phyloP scores from a whole-genome alignment of 176 grass and related monocot species.

The Secale cereale region DNA sequence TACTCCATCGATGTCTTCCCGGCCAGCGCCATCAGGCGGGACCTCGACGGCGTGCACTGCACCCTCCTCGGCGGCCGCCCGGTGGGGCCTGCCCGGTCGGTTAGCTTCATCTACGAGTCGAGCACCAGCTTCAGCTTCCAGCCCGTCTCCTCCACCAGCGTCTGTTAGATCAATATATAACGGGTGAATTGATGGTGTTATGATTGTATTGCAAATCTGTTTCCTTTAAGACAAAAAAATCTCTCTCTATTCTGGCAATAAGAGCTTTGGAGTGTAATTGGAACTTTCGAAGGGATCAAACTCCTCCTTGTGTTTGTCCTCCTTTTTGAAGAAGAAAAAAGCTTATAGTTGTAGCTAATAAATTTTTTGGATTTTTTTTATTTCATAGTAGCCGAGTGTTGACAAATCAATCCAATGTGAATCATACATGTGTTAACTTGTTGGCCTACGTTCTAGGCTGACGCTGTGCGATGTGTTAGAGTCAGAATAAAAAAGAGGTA shows the following conservation, averaged over 20 bases:
- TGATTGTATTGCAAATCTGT: not conserved
- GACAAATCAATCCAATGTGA: not conserved
- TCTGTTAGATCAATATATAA: not conserved
- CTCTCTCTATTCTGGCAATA: not conserved
- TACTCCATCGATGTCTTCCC: not conserved
- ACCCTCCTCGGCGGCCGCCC: not conserved
- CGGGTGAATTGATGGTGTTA: not conserved
- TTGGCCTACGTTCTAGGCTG: too few relatives aligned
- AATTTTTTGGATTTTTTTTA: not conserved
- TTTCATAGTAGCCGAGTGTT: not conserved
- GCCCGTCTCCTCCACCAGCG: conserved; percentile 5
- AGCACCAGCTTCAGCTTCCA: not conserved
- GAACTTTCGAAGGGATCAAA: not conserved
- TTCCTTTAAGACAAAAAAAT: not conserved
- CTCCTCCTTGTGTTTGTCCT: not conserved
- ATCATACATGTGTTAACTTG: not conserved
- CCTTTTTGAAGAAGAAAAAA: not conserved
- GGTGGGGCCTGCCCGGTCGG: not conserved
- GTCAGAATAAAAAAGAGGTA: too few relatives aligned
- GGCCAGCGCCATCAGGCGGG: not conserved
- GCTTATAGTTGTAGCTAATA: not conserved
- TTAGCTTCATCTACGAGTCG: conserved; percentile 7
- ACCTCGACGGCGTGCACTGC: not conserved
- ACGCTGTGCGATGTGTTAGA: not conserved
- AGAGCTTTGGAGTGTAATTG: not conserved